A percentile compares a stretch with the other conserved stretches of the same genome.
Evolutionary conservation across 202 grass and related monocot genomes (phyloP).

Genomic region (Cymbopogon flexuosus): DNA sequence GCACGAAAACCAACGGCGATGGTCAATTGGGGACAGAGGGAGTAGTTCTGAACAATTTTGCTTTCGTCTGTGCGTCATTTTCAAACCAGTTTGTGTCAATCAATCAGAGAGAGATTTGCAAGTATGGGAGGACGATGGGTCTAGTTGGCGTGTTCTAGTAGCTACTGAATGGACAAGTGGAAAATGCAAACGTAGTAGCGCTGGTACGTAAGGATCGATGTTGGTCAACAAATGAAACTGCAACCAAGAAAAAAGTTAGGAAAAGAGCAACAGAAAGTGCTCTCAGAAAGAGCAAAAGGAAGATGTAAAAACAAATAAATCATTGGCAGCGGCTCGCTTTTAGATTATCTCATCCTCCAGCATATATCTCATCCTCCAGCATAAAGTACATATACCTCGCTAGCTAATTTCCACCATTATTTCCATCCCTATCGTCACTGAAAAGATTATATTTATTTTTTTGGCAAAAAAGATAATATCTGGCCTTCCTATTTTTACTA

Average conservation of each 20-base stretch:
- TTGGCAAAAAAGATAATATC: not conserved
- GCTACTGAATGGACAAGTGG: not conserved
- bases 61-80: slow-evolving; percentile 6
- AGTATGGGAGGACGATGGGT: too few species aligned
- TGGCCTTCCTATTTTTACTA: too few species aligned
- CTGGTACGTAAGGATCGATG: not conserved
- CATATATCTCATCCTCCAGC: too few species aligned
- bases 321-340: too few species aligned
- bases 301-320: too few species aligned
- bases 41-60: not conserved
- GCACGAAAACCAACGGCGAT: too few species aligned
- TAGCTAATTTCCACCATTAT: not conserved
- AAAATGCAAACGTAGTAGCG: not conserved
- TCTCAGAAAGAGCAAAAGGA: too few species aligned
- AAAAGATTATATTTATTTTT: not conserved
- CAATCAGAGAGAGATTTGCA: not conserved
- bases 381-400: too few species aligned
- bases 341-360: too few species aligned
- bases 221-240: slow-evolving; percentile 7
- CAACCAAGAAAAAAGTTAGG: not conserved
- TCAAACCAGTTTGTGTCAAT: not conserved
- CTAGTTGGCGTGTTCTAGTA: not conserved
- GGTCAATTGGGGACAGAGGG: too few species aligned
- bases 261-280: not conserved
- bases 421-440: too few species aligned